Percentiles rank a stretch among this genome's conserved stretches.
Conservation (phyloP, 2,329 filamentous ascomycete species). For the Arthrobotrys conoides region DNA sequence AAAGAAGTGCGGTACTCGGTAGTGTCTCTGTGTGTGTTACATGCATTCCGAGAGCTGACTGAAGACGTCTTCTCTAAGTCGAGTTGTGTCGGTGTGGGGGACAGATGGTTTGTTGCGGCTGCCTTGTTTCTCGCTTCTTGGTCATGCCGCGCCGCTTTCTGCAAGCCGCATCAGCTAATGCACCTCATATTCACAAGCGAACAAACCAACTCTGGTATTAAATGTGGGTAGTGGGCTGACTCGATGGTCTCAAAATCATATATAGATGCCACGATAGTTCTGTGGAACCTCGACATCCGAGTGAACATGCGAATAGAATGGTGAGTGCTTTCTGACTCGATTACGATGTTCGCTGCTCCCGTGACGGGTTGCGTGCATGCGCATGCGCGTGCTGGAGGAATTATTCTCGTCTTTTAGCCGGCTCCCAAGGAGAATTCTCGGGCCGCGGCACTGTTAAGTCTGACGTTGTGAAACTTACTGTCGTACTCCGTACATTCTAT, state of each 20-base stretch:
- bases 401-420: constrained; percentile 54
- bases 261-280: constrained; percentile 76
- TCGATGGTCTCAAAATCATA: constrained; percentile 63
- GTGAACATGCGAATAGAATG: constrained; percentile 88
- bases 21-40: constrained; percentile 14
- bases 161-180: constrained; percentile 46
- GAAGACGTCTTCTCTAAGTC: constrained; percentile 24
- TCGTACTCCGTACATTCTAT: constrained; percentile 12
- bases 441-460: constrained; percentile 46
- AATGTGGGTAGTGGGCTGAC: constrained; percentile 22
- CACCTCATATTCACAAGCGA: constrained; percentile 45
- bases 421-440: constrained; percentile 40
- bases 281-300: constrained; percentile 75
- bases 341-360: constrained; percentile 35
- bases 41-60: constrained; percentile 42
- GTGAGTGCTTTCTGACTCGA: constrained; percentile 39
- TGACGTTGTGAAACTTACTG: background rate
- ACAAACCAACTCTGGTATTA: constrained; percentile 7
- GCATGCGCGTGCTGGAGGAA: constrained; percentile 34
- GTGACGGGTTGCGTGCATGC: constrained; percentile 41
- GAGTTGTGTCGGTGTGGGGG: constrained; percentile 40
- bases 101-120: constrained; percentile 52
- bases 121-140: constrained; percentile 57
- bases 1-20: constrained; percentile 55
- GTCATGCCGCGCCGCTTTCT: constrained; percentile 48